Evolutionary conservation across 106 monocot genomes (phyloP), one percentile per base, ranked within the genome.

Genomic region (Dioscorea dumetorum): DNA sequence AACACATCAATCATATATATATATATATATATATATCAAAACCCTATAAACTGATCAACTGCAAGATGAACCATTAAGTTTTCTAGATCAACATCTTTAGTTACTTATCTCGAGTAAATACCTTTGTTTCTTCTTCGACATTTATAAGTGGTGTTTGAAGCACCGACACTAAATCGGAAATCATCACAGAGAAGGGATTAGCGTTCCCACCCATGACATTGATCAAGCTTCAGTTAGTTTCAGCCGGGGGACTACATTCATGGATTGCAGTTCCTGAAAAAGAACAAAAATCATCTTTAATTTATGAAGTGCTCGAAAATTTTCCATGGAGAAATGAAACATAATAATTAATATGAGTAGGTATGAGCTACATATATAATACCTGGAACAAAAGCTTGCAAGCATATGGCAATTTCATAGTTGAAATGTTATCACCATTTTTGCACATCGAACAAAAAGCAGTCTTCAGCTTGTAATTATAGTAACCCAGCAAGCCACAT

Each of bases 301-400:
- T 19, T 19, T 9, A 65, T 18, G 2, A 17, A 49, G 28, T 58
- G 64, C 3, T 4, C 28, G 2, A 3, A 0, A 41, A 41, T 60
- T 2, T 6, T 23, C 9, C 8, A 41, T 49, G 19, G 18, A 54
- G 9, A 19, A 12, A 13, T 54, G 54, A 54, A 18, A 53, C 20
- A 56, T 5, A 33, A 58, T 61, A 50, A 48, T 49, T 61, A 50
- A 48, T 49, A 62, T 20, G 64, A 16, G 5, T 31, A n/a, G 5
- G 33, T 12, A 12, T 7, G 33, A 58, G 18, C 18, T 74, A 28
- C 3, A 28, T 28, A 28, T 28, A 28, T 28, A 28, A 28, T 28
- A 87, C 95, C 88, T 97, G 91, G 74, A 97, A 87, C 19, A 99
- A 75, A 79, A 99, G 89, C 82, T 99, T 99, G 87, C 99, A 99